phyloP scores from a whole-genome alignment of 768 basidiomycete genomes.

The Lactarius hatsudake region DNA sequence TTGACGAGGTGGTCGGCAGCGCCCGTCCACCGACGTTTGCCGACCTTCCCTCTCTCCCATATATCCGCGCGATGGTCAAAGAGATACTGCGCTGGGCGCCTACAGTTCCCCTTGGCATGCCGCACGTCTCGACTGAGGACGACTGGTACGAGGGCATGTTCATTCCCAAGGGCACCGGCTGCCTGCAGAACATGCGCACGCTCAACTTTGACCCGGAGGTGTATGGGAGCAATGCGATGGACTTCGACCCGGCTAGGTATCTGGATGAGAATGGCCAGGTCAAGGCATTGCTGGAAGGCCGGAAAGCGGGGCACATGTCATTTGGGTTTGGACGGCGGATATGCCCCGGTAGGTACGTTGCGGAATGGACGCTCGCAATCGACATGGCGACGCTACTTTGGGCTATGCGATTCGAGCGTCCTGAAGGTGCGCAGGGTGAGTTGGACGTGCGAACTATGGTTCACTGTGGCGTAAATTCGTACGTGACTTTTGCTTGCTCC shows the following conservation, averaged over 20 bases:
- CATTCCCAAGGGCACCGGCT: background rate
- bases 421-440: too few relatives aligned
- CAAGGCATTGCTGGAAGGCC: slow-evolving; percentile 19
- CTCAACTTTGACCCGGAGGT: background rate
- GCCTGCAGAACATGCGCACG: too few relatives aligned
- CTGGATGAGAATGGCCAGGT: background rate
- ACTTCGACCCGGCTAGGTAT: background rate
- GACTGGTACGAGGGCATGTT: slow-evolving; percentile 14
- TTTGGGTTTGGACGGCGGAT: too few relatives aligned
- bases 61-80: too few relatives aligned
- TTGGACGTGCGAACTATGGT: background rate
- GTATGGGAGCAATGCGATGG: background rate
- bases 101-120: slow-evolving; percentile 32
- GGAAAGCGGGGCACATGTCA: slow-evolving; percentile 29
- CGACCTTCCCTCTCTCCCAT: too few relatives aligned
- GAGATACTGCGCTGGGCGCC: too few relatives aligned
- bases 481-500: background rate
- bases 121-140: slow-evolving; percentile 1
- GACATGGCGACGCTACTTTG: too few relatives aligned
- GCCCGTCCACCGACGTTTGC: too few relatives aligned
- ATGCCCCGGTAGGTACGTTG: too few relatives aligned
- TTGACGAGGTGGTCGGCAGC: slow-evolving; percentile 35
- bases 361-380: too few relatives aligned
- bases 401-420: too few relatives aligned
- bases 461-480: slow-evolving; percentile 9